Base-by-base conservation (phyloP, 2,329 filamentous ascomycete genomes). In the Claviceps humidiphila region DNA sequence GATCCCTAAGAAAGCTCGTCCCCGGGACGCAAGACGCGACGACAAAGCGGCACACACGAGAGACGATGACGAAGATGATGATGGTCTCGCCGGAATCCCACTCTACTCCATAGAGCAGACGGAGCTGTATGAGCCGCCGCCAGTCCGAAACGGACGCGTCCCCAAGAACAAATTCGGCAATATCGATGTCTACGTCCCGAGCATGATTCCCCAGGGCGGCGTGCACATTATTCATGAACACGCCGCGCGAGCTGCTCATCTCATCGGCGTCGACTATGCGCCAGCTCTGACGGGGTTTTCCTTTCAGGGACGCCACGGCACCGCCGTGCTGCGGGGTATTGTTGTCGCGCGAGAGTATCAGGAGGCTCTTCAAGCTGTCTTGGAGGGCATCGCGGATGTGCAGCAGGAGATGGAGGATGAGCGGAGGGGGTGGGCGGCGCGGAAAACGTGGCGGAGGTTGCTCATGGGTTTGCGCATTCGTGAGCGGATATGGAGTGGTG, bases 81-180 rank as follows among this genome's bases (percentile, higher is more conserved):
- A 64, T 14, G 66, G 58, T 16, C 62, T 65, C 49, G 62, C 63
- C 1, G 78, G 76, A 2, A 79, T 72, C 1, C 81, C 81, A 1
- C 67, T 84, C 1, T 86, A 79, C 60, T 80, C 73, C 0, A 63
- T 74, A 17, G 75, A 80, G 8, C 82, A 89, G 61, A 88, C 91
- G 0, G 78, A 85, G 14, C 55, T 83, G 0, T 97, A 95, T 66
- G 68, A 78, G 13, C 80, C 91, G 0, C 85, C 88, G 1, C 84
- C 89, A 0, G 83, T 97, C 1, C 73, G 86, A 3, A 70, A 82
- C 50, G 90, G 89, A 0, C 73, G 75, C 13, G 77, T 97, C 1
- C 91, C 93, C 0, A 91, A 88, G 68, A 98, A 98, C 63, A 83
- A 85, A 17, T 98, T 89, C 66, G 89, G 89, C 11, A 98, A 98